These are phyloP conservation scores for Daldinia vernicosa DNA, from an alignment of 495 filamentous ascomycete species.

Conservation along the genomic window DNA sequence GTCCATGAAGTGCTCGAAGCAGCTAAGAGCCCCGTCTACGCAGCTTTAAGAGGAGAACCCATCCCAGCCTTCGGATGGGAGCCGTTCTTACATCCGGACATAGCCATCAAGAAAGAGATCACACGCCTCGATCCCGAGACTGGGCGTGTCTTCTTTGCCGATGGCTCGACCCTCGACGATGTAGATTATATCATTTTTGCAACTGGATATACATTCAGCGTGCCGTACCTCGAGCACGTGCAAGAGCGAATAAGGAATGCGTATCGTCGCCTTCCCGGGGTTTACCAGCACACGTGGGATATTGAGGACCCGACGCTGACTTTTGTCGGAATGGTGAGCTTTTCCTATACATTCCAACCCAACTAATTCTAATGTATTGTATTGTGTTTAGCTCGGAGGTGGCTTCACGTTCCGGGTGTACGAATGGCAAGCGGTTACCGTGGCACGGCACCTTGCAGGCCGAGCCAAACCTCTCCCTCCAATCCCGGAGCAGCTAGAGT, in stretches of 20 bases:
- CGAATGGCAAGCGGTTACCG: conserved; percentile 68
- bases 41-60: conserved; percentile 44
- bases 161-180: conserved; percentile 57
- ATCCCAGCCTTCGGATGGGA: conserved; percentile 50
- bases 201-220: conserved; percentile 66
- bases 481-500: conserved; percentile 50
- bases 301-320: conserved; percentile 55
- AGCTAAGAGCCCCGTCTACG: conserved; percentile 43
- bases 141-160: conserved; percentile 58
- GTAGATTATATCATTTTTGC: conserved; percentile 69
- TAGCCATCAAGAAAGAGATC: conserved; percentile 58
- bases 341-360: neutral
- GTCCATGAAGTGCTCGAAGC: conserved; percentile 47
- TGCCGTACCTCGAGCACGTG: conserved; percentile 63
- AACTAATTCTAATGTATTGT: neutral
- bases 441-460: conserved; percentile 65
- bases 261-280: conserved; percentile 58
- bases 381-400: conserved; percentile 52
- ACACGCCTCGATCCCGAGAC: conserved; percentile 44
- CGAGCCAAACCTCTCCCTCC: conserved; percentile 45
- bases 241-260: conserved; percentile 58
- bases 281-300: conserved; percentile 67
- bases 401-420: conserved; percentile 68
- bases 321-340: conserved; percentile 51
- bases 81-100: conserved; percentile 61